These are phyloP conservation scores for Saccharomyces hybrid DNA, from an alignment of 1,139 yeast genomes.

Conservation along the genomic window DNA sequence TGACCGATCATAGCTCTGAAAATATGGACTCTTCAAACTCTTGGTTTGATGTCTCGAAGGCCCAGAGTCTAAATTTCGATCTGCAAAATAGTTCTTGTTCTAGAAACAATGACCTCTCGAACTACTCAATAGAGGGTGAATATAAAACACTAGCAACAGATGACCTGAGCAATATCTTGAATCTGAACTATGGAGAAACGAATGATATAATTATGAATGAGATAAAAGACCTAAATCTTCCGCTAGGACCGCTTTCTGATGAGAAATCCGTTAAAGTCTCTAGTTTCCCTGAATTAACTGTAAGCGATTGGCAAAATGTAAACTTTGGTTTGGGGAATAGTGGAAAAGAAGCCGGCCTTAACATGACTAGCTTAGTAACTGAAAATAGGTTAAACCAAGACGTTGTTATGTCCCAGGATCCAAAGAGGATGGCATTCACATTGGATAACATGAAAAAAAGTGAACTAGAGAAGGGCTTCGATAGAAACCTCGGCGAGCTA, in stretches of 20 bases:
- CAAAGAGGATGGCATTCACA: too few relatives aligned
- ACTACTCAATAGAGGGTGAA: not conserved
- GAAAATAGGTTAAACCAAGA: not conserved
- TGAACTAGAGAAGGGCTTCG: not conserved
- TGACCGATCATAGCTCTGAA: not conserved
- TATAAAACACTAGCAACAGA: not conserved
- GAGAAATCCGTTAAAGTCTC: slow-evolving; percentile 1
- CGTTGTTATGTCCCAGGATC: not conserved
- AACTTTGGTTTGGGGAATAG: not conserved
- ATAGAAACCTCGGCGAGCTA: slow-evolving; percentile 4
- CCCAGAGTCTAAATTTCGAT: not conserved
- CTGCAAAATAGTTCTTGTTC: not conserved
- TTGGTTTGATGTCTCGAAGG: not conserved
- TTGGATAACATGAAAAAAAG: not conserved
- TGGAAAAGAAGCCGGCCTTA: not conserved
- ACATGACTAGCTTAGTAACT: not conserved
- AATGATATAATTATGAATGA: slow-evolving; percentile 19
- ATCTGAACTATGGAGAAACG: slow-evolving; percentile 14
- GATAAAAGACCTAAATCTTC: slow-evolving; percentile 21
- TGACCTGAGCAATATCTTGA: slow-evolving; percentile 3
- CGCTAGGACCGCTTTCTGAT: slow-evolving; percentile 12
- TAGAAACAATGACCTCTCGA: not conserved
- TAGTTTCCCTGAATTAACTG: not conserved
- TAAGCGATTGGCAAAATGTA: not conserved
- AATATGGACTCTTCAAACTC: not conserved